phyloP scores from a whole-genome alignment of 495 filamentous ascomycete genomes.

The Opeltia flavorubescens region DNA sequence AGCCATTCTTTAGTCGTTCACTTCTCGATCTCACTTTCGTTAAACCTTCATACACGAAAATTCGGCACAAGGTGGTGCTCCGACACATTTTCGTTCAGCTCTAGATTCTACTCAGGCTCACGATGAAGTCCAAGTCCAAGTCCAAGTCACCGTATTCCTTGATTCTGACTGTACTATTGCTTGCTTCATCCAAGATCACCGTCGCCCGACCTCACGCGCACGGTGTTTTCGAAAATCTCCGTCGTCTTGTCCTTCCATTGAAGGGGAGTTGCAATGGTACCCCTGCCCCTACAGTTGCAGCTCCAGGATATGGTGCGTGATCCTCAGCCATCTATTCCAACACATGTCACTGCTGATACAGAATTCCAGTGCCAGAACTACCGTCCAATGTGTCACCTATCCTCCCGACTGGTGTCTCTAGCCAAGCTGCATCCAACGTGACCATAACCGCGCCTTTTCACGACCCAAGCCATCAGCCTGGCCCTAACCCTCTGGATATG shows the following conservation, averaged over 20 bases:
- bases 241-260: slow-evolving; percentile 6
- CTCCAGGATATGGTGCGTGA: not conserved
- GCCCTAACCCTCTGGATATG: not conserved
- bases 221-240: slow-evolving; percentile 14
- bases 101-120: not conserved
- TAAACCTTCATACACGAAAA: not conserved
- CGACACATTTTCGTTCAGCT: too few relatives aligned
- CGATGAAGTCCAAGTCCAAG: slow-evolving; percentile 8
- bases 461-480: not conserved
- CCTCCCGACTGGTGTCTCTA: not conserved
- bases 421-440: too few relatives aligned
- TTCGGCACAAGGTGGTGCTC: too few relatives aligned
- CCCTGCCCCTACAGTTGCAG: not conserved
- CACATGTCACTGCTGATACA: too few relatives aligned
- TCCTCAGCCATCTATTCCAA: too few relatives aligned
- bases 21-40: not conserved
- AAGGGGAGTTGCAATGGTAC: not conserved
- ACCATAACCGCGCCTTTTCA: not conserved
- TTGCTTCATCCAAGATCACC: not conserved
- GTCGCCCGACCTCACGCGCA: slow-evolving; percentile 12
- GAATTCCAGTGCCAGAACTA: not conserved
- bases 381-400: not conserved
- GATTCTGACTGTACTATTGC: not conserved
- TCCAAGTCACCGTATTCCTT: not conserved
- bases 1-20: slow-evolving; percentile 7